Conservation (phyloP, 257 asterid genomes). For the Paulownia fortunei region DNA sequence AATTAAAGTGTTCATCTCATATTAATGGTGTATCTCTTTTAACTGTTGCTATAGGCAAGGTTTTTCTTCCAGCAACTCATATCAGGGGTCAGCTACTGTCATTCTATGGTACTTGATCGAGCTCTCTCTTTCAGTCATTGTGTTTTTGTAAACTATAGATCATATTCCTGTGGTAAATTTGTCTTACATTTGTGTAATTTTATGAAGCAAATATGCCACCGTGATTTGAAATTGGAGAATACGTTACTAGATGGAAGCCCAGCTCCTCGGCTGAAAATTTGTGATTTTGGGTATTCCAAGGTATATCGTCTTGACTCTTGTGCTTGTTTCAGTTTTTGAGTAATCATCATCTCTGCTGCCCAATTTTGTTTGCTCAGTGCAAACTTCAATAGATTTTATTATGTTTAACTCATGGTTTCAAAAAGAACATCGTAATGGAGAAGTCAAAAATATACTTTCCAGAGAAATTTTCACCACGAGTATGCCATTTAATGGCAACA, state of each 20-base stretch:
- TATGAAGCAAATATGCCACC: constrained; percentile 95
- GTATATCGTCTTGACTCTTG: constrained; percentile 46
- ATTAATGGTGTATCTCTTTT: constrained; percentile 18
- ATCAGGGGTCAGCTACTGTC: constrained; percentile 98
- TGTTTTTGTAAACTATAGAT: neutral
- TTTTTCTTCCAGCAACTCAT: constrained; percentile 98
- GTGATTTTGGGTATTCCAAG: constrained; percentile 99
- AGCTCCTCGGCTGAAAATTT: constrained; percentile 91
- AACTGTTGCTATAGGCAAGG: constrained; percentile 64
- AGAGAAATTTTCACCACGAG: neutral
- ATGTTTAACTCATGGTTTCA: neutral
- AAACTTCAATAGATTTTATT: neutral
- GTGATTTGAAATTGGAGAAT: constrained; percentile 94
- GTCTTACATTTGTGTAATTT: neutral
- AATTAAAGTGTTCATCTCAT: neutral
- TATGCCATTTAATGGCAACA: neutral
- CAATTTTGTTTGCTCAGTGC: neutral
- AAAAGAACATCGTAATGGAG: neutral
- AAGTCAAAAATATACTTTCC: neutral
- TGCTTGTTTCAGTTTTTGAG: neutral
- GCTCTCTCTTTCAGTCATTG: neutral
- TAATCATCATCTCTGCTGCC: neutral
- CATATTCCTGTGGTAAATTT: neutral
- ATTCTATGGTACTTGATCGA: constrained; percentile 74
- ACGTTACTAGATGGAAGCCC: constrained; percentile 95